These are phyloP conservation scores for Beauveria sp. DNA, from an alignment of 2,329 filamentous ascomycete species.

Conservation along the genomic window DNA sequence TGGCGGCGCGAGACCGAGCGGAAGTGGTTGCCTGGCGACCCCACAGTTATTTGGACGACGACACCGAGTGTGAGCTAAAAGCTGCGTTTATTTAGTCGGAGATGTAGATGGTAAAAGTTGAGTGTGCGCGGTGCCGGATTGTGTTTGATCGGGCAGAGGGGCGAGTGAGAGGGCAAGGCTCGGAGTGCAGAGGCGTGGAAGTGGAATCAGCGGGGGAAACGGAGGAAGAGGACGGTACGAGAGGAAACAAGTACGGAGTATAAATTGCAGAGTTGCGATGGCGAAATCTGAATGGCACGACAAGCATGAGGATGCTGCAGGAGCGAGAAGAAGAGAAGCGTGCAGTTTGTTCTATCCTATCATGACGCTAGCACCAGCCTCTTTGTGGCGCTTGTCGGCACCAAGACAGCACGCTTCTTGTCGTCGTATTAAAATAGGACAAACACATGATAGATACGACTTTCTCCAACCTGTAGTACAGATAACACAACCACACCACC, in stretches of 20 bases:
- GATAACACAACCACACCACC: neutral
- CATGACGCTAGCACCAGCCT: neutral
- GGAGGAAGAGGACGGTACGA: neutral
- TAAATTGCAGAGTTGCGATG: neutral
- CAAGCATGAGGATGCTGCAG: neutral
- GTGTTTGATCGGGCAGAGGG: neutral
- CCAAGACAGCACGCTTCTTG: neutral
- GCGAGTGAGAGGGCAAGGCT: neutral
- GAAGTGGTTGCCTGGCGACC: constrained; percentile 5
- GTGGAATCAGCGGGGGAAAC: neutral
- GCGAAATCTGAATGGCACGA: neutral
- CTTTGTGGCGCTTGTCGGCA: neutral
- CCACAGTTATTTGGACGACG: neutral
- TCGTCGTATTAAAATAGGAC: neutral
- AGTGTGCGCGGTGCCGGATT: no score
- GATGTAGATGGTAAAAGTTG: neutral
- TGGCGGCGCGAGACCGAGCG: neutral
- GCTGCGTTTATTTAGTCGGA: neutral
- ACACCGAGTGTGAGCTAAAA: neutral
- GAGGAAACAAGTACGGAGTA: neutral
- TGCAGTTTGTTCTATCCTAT: neutral
- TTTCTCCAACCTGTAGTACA: neutral
- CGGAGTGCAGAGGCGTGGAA: neutral
- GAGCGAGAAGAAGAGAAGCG: neutral
- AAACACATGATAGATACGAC: neutral